A percentile compares a stretch with the other conserved stretches of the same genome.
These are phyloP conservation scores for Toxicodendron radicans DNA, from an alignment of 345 rosid genomes.

Conservation along the genomic window DNA sequence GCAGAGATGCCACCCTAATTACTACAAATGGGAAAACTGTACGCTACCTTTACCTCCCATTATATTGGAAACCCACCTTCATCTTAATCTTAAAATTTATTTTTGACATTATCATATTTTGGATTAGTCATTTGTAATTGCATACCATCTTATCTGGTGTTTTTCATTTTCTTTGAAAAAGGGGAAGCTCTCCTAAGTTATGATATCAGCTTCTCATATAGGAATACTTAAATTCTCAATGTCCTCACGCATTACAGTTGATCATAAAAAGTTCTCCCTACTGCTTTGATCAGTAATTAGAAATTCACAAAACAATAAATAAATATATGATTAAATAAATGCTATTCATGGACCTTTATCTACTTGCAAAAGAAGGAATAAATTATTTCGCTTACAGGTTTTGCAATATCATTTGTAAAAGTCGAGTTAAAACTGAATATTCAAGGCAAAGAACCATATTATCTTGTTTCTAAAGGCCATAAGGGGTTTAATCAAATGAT, in stretches of 20 bases:
- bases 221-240: neutral
- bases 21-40: conserved; percentile 43
- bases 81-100: neutral
- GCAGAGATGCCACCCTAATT: conserved; percentile 40
- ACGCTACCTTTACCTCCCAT: conserved; percentile 13
- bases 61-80: neutral
- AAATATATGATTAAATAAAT: neutral
- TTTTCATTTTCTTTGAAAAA: neutral
- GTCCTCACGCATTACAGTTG: neutral
- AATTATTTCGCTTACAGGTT: neutral
- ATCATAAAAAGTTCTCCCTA: neutral
- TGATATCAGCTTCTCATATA: neutral
- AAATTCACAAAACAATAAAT: too few relatives aligned
- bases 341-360: neutral
- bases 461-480: neutral
- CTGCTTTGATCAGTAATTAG: neutral
- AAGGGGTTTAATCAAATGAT: neutral
- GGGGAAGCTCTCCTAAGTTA: neutral
- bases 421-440: neutral
- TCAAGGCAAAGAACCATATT: too few relatives aligned
- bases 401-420: neutral
- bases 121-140: too few relatives aligned
- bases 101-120: neutral
- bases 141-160: neutral
- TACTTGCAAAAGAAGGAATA: neutral